phyloP scores from a whole-genome alignment of 169 alveolate species.

The Eimeria maxima region DNA sequence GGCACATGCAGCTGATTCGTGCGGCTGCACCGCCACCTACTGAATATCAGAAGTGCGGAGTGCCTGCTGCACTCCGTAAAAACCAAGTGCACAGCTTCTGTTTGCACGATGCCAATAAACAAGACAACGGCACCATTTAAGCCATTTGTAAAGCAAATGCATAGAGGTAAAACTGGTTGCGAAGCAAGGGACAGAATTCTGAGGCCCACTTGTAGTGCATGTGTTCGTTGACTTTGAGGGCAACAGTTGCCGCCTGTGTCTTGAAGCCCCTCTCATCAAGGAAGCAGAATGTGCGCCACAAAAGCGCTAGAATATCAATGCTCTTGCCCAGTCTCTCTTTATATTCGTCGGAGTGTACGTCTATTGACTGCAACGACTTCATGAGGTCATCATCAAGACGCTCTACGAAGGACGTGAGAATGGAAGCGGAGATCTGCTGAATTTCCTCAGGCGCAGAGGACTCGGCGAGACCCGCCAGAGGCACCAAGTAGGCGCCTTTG shows the following conservation, averaged over 20 bases:
- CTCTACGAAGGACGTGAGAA: conserved; percentile 84
- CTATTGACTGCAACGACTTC: conserved; percentile 89
- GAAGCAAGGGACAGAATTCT: not conserved
- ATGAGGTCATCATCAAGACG: conserved; percentile 87
- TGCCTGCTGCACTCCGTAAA: too few relatives aligned
- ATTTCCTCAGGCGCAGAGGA: conserved; percentile 24
- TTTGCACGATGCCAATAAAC: too few relatives aligned
- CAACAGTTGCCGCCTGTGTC: conserved; percentile 87
- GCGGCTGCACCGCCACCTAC: too few relatives aligned
- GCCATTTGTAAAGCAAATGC: not conserved
- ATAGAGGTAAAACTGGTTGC: too few relatives aligned
- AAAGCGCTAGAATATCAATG: conserved; percentile 86
- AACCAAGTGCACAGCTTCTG: too few relatives aligned
- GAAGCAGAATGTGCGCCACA: conserved; percentile 86
- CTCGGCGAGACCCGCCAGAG: conserved; percentile 48
- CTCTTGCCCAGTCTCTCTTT: conserved; percentile 81
- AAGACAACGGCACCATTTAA: too few relatives aligned
- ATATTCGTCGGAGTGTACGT: conserved; percentile 89
- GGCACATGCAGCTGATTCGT: too few relatives aligned
- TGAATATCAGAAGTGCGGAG: too few relatives aligned
- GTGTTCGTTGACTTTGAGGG: conserved; percentile 90
- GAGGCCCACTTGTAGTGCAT: conserved; percentile 90
- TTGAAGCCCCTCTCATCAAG: conserved; percentile 86
- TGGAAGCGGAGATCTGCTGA: conserved; percentile 64
- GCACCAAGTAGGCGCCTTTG: conserved; percentile 51